These are phyloP conservation scores for Mortierella sp. DNA, from an alignment of 371 early-diverging fungal species.

Conservation along the genomic window DNA sequence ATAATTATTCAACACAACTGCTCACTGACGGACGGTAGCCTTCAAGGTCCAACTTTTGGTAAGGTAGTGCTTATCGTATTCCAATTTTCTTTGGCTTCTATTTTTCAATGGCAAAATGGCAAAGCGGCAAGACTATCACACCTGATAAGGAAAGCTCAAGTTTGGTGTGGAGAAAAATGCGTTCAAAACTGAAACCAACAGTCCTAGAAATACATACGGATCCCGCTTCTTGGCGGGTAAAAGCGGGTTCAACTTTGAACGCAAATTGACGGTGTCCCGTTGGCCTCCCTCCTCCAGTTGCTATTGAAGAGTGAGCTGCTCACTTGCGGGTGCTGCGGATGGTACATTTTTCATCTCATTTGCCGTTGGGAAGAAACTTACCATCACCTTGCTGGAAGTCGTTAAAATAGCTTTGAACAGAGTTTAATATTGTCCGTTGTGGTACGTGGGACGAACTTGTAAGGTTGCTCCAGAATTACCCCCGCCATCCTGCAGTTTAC, in stretches of 20 bases:
- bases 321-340: neutral
- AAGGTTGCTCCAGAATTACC: no score
- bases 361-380: neutral
- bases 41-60: no score
- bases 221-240: slow-evolving; percentile 31
- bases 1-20: no score
- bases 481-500: no score
- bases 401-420: neutral
- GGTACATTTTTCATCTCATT: neutral
- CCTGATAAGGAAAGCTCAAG: neutral
- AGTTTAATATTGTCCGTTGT: no score
- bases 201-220: slow-evolving; percentile 10
- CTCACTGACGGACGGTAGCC: no score
- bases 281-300: neutral
- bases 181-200: slow-evolving; percentile 13
- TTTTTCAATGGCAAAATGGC: no score
- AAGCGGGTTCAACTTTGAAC: slow-evolving; percentile 34
- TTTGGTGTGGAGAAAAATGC: slow-evolving; percentile 5
- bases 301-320: neutral
- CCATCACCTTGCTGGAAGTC: neutral
- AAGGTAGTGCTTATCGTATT: no score
- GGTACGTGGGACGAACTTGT: no score
- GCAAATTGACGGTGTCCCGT: slow-evolving; percentile 3
- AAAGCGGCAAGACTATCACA: no score
- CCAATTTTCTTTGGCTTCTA: no score